These are phyloP conservation scores for Penicillium bovifimosum DNA, from an alignment of 495 filamentous ascomycete genomes.

Conservation along the genomic window DNA sequence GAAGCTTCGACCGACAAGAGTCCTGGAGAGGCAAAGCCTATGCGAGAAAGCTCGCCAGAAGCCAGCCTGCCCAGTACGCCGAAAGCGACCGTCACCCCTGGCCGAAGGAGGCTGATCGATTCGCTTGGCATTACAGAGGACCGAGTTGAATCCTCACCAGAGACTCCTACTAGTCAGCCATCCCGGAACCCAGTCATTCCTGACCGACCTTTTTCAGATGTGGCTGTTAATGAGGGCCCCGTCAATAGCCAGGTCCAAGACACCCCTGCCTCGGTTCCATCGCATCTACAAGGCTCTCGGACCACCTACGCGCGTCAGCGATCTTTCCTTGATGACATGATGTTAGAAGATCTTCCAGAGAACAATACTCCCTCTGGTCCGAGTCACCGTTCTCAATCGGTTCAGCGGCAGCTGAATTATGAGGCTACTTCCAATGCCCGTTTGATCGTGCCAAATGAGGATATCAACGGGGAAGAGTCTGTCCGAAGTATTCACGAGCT, in stretches of 20 bases:
- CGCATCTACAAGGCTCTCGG: conserved; percentile 33
- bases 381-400: conserved; percentile 3
- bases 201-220: conserved; percentile 2
- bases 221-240: conserved; percentile 2
- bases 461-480: conserved; percentile 45
- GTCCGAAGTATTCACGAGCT: conserved; percentile 88
- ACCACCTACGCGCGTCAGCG: conserved; percentile 61
- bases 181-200: conserved; percentile 1
- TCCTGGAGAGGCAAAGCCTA: background rate
- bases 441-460: conserved; percentile 41
- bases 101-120: conserved; percentile 35
- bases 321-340: conserved; percentile 50
- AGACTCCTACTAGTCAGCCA: conserved; percentile 2
- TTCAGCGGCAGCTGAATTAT: conserved; percentile 1
- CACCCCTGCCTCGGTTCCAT: conserved; percentile 11
- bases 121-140: conserved; percentile 19
- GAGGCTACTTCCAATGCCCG: conserved; percentile 12
- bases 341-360: conserved; percentile 9
- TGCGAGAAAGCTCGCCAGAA: background rate
- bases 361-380: background rate
- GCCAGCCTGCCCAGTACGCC: background rate
- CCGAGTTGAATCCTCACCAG: background rate
- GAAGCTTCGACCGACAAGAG: background rate
- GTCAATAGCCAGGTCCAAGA: conserved; percentile 10
- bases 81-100: conserved; percentile 11